Evolutionary conservation across 164 flowering plant genomes (phyloP), one percentile per base, ranked within the genome.

Genomic region (Nelumbo lutea): DNA sequence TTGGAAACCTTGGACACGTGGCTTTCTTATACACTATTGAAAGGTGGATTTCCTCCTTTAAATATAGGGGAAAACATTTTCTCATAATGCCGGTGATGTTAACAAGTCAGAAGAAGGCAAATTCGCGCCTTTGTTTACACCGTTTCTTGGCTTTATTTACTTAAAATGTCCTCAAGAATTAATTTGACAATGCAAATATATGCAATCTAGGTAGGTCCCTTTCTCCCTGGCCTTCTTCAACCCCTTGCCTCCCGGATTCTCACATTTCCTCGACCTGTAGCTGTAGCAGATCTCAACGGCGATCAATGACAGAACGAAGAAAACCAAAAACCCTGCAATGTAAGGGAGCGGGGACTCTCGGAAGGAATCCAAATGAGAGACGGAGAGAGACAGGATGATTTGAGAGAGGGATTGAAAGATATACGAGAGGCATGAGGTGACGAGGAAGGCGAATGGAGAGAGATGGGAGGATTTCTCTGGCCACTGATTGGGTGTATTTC

Each of bases 151-250:
- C 27, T 27, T 27, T 27, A 27, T 27, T 0, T 27, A 27, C 27
- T 27, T 27, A 27, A 27, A 27, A 27, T 27, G 27, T 27, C 27
- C 27, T 27, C 27, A 27, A 27, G 27, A 27, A 27, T 27, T 27
- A 27, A 27, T 27, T 27, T 27, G 27, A 27, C 27, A 27, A 27
- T 27, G 27, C 27, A 27, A 27, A 27, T 27, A 27, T 27, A 27
- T 27, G 27, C 27, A 27, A 27, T 27, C 27, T 27, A 27, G 27
- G 27, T 27, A 27, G 27, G 27, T 27, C 27, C 27, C 27, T 27
- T 27, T 27, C 81, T 90, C 98, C 84, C 87, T 72, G 11, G 95
- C 88, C 72, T 86, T 89, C 82, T 87, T 90, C 77, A 93, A 48
- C 2, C 95, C 98, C 75, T 83, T 84, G 64, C 98, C 90, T 6